These are phyloP conservation scores for Arachis monticola DNA, from an alignment of 331 rosid genomes.

Conservation along the genomic window DNA sequence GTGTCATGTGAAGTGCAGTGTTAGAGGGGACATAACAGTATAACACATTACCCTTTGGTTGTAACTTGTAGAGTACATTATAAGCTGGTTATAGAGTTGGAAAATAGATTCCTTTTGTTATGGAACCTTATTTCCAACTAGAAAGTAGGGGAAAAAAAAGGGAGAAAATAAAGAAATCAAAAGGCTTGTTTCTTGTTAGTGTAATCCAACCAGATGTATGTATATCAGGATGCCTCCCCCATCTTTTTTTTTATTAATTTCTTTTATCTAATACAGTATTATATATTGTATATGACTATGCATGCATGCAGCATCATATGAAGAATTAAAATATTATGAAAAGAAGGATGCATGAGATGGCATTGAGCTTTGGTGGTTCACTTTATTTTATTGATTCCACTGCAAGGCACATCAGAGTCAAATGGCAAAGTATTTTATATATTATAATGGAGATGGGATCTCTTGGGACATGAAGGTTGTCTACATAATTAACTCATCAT, in stretches of 20 bases:
- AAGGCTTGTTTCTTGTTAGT: background rate
- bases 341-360: conserved; percentile 14
- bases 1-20: background rate
- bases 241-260: background rate
- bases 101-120: too few relatives aligned
- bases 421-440: background rate
- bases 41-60: background rate
- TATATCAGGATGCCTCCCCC: background rate
- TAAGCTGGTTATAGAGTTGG: conserved; percentile 8
- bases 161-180: background rate
- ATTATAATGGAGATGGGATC: background rate
- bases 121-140: background rate
- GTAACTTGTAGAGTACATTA: background rate
- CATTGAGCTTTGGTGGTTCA: conserved; percentile 3
- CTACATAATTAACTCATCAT: background rate
- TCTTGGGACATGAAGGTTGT: background rate
- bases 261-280: background rate
- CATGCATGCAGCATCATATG: background rate
- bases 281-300: too few relatives aligned
- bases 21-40: background rate
- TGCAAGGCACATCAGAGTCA: conserved; percentile 13
- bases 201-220: conserved; percentile 8
- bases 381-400: background rate
- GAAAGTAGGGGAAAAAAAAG: background rate
- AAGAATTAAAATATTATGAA: conserved; percentile 6